Percentiles rank a stretch among this genome's conserved stretches.
These are phyloP conservation scores for Penicillium sp. DNA, from an alignment of 2,329 filamentous ascomycete genomes.

Conservation along the genomic window DNA sequence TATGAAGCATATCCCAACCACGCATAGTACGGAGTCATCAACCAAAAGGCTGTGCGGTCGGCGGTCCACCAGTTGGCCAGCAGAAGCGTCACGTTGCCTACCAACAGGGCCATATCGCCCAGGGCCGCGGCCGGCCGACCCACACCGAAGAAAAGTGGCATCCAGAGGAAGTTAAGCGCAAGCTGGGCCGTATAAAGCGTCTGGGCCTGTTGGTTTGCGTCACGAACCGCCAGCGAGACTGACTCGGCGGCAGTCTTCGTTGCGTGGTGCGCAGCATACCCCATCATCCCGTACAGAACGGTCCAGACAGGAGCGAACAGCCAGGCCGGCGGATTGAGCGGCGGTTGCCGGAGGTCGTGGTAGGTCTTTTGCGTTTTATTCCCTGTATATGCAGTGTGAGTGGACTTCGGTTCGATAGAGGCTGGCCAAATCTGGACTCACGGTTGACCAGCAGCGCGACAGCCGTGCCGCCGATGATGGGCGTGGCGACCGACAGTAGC, in stretches of 20 bases:
- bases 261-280: conserved; percentile 83
- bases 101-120: conserved; percentile 72
- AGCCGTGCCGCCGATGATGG: conserved; percentile 29
- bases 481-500: conserved; percentile 33
- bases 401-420: neutral
- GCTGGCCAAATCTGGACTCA: conserved; percentile 23
- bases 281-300: conserved; percentile 71
- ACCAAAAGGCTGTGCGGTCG: conserved; percentile 73
- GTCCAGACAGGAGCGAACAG: conserved; percentile 66
- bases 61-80: conserved; percentile 76
- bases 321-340: conserved; percentile 60
- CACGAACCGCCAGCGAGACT: conserved; percentile 58
- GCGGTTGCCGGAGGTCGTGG: conserved; percentile 49
- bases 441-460: conserved; percentile 38
- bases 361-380: conserved; percentile 43
- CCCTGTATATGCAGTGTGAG: conserved; percentile 22
- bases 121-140: conserved; percentile 75
- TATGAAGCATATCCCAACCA: conserved; percentile 92
- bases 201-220: conserved; percentile 68
- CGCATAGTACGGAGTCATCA: conserved; percentile 77
- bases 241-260: conserved; percentile 66
- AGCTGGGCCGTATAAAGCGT: conserved; percentile 87
- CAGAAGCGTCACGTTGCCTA: conserved; percentile 74
- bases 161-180: conserved; percentile 84
- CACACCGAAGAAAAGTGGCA: conserved; percentile 87